Percentiles rank a stretch among this genome's conserved stretches.
Evolutionary conservation across 2,329 filamentous ascomycete species (phyloP).

Genomic region (Venturia carpophila): DNA sequence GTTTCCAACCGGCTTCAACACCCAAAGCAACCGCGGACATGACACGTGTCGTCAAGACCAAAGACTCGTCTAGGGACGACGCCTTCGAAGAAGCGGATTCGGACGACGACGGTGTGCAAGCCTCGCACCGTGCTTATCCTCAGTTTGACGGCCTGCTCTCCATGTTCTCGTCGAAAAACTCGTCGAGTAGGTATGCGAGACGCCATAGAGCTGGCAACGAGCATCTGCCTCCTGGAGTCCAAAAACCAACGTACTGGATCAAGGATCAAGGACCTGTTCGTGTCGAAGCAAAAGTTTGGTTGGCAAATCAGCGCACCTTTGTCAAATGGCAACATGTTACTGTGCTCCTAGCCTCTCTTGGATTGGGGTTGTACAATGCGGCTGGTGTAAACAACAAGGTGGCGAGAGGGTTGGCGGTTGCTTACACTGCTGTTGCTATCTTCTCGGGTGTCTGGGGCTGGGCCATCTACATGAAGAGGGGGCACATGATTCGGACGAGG

Average conservation of each 20-base stretch:
- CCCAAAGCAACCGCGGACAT: conserved; percentile 22
- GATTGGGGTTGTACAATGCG: conserved; percentile 80
- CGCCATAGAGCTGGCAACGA: conserved; percentile 39
- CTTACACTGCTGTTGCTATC: conserved; percentile 72
- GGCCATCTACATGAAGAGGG: conserved; percentile 66
- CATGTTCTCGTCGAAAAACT: conserved; percentile 69
- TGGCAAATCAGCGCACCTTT: conserved; percentile 96
- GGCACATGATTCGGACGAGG: conserved; percentile 71
- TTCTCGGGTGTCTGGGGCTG: conserved; percentile 88
- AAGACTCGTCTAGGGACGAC: conserved; percentile 24
- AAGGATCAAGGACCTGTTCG: conserved; percentile 89
- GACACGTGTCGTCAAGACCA: conserved; percentile 20
- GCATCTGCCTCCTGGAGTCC: conserved; percentile 76
- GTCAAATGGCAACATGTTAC: conserved; percentile 98
- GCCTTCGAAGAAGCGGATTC: conserved; percentile 39
- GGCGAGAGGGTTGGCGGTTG: conserved; percentile 69
- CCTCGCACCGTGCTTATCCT: conserved; percentile 30
- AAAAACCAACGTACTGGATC: conserved; percentile 77
- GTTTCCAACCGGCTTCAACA: conserved; percentile 19
- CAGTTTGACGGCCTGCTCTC: conserved; percentile 55
- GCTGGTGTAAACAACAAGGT: conserved; percentile 67
- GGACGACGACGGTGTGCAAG: conserved; percentile 40
- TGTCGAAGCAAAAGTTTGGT: conserved; percentile 97
- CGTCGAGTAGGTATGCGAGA: conserved; percentile 66
- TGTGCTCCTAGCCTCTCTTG: conserved; percentile 75